A percentile compares a stretch with the other conserved stretches of the same genome.
These are phyloP conservation scores for Lactuca sativa DNA, from an alignment of 129 eudicot genomes.

Conservation along the genomic window DNA sequence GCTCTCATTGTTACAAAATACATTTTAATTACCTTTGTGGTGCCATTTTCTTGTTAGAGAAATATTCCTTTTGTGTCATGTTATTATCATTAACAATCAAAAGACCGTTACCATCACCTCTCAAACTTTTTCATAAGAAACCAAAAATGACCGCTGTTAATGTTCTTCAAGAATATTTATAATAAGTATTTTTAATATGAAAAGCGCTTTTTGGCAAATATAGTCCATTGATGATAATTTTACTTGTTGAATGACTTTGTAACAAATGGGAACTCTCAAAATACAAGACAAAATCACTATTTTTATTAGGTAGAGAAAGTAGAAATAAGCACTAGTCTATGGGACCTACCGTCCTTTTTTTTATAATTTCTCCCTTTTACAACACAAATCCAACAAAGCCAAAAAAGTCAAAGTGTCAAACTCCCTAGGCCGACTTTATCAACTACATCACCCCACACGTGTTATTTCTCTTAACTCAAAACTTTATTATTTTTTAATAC, in stretches of 20 bases:
- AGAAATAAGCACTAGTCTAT: slow-evolving; percentile 13
- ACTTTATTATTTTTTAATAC: background rate
- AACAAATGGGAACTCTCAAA: slow-evolving; percentile 35
- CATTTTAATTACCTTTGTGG: no score
- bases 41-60: no score
- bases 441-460: slow-evolving; percentile 44
- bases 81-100: no score
- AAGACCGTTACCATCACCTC: no score
- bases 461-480: slow-evolving; percentile 27
- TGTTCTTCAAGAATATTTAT: no score
- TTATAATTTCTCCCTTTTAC: slow-evolving; percentile 35
- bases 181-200: no score
- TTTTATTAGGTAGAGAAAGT: slow-evolving; percentile 19
- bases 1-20: no score
- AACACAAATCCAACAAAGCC: slow-evolving; percentile 46
- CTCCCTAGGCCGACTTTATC: slow-evolving; percentile 52
- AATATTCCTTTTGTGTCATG: no score
- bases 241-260: slow-evolving; percentile 3
- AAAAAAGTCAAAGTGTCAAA: slow-evolving; percentile 46
- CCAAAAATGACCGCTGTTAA: no score
- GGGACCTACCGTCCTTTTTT: slow-evolving; percentile 33
- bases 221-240: background rate
- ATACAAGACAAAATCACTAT: slow-evolving; percentile 28
- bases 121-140: no score
- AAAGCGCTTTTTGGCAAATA: no score